A percentile compares a stretch with the other conserved stretches of the same genome.
phyloP scores from a whole-genome alignment of 2,329 filamentous ascomycete genomes.

The Cladosporium sp. region DNA sequence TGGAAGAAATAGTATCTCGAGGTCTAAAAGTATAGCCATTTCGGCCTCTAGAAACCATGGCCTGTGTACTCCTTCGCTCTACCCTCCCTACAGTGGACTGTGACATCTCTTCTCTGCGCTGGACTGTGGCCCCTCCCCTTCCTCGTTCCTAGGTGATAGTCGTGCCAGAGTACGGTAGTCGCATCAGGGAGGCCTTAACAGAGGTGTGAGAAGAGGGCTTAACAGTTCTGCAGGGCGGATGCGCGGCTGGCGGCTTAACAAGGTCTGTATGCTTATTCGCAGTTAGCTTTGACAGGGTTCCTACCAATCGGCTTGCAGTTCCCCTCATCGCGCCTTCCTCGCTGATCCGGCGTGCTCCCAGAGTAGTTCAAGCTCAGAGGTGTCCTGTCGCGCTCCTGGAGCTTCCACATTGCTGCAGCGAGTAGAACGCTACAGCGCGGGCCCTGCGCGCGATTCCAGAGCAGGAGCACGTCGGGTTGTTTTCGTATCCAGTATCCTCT shows the following conservation, averaged over 20 bases:
- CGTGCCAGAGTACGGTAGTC: background rate
- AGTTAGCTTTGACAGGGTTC: background rate
- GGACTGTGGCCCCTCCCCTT: too few relatives aligned
- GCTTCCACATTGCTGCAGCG: conserved; percentile 1
- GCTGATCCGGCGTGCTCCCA: background rate
- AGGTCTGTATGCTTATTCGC: background rate
- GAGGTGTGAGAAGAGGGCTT: background rate
- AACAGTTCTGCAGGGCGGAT: background rate
- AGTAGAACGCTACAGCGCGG: conserved; percentile 10
- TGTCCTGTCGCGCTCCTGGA: background rate
- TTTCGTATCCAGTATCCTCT: conserved; percentile 15
- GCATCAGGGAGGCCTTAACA: background rate
- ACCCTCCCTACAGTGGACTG: too few relatives aligned
- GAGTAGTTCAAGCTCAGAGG: background rate
- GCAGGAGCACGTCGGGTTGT: background rate
- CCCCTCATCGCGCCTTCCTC: background rate
- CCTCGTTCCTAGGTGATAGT: too few relatives aligned
- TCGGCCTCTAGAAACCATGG: too few relatives aligned
- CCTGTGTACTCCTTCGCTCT: too few relatives aligned
- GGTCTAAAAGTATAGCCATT: too few relatives aligned
- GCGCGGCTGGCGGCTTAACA: background rate
- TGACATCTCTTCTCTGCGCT: too few relatives aligned
- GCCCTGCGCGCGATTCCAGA: background rate
- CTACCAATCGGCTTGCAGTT: background rate
- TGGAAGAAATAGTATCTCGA: too few relatives aligned